A percentile compares a stretch with the other conserved stretches of the same genome.
Evolutionary conservation across 2,329 filamentous ascomycete species (phyloP).

Genomic region (Fusarium sp.): DNA sequence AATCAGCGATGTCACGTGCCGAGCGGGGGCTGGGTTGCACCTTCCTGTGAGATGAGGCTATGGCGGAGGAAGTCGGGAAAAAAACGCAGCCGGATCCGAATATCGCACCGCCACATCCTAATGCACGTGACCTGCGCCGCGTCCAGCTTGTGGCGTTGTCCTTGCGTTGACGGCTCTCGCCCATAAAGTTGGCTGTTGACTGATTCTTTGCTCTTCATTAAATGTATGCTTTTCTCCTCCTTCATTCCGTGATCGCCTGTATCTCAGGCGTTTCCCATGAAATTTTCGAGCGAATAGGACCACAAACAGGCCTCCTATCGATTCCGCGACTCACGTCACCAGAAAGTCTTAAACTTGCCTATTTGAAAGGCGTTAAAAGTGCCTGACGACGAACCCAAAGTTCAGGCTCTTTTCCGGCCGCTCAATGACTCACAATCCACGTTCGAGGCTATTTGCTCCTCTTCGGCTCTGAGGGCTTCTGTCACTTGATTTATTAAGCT

Average conservation of each 20-base stretch:
- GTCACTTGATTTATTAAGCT: slow-evolving; percentile 18
- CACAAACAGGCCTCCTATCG: slow-evolving; percentile 36
- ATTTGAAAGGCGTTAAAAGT: slow-evolving; percentile 40
- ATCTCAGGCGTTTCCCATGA: slow-evolving; percentile 31
- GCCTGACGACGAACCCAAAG: slow-evolving; percentile 36
- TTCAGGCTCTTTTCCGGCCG: slow-evolving; percentile 33
- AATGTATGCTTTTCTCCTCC: slow-evolving; percentile 40
- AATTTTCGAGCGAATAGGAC: slow-evolving; percentile 44
- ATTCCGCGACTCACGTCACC: slow-evolving; percentile 44
- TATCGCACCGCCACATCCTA: slow-evolving; percentile 41
- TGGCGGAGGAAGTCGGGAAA: slow-evolving; percentile 43
- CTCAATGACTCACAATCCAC: slow-evolving; percentile 49
- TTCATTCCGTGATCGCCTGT: slow-evolving; percentile 45
- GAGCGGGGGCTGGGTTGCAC: neutral
- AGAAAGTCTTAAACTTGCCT: slow-evolving; percentile 21
- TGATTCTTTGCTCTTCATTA: slow-evolving; percentile 47
- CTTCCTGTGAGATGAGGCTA: slow-evolving; percentile 23
- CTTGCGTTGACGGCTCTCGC: slow-evolving; percentile 44
- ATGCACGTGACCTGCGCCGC: slow-evolving; percentile 20
- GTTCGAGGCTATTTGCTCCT: slow-evolving; percentile 42
- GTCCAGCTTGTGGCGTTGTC: slow-evolving; percentile 42
- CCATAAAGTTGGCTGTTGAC: slow-evolving; percentile 47
- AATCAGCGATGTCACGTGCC: slow-evolving; percentile 1
- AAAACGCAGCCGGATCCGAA: slow-evolving; percentile 8
- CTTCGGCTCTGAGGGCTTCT: slow-evolving; percentile 37